A percentile compares a stretch with the other conserved stretches of the same genome.
Conservation (phyloP, 495 filamentous ascomycete genomes). For the Penicillium parvum region DNA sequence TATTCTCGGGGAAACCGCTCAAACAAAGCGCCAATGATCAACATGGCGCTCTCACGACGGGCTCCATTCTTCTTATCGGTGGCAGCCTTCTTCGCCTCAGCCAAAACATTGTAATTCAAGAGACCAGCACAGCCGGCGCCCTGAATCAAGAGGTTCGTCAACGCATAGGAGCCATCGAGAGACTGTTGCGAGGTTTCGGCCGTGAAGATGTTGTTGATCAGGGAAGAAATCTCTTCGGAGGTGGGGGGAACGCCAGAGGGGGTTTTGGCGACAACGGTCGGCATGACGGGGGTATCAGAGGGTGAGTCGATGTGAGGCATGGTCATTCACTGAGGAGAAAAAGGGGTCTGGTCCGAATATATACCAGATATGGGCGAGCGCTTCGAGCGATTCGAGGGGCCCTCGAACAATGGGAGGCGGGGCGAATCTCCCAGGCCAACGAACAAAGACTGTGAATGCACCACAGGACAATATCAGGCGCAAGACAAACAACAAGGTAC, state of each 20-base stretch:
- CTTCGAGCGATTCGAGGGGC: background rate
- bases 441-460: constrained; percentile 4
- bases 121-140: constrained; percentile 76
- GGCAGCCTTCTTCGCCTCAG: constrained; percentile 76
- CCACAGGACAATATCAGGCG: background rate
- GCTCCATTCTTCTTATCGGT: constrained; percentile 89
- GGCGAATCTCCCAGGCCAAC: constrained; percentile 11
- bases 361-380: constrained; percentile 3
- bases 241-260: constrained; percentile 56
- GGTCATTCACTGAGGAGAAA: no score
- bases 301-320: constrained; percentile 67
- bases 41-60: constrained; percentile 87
- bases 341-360: constrained; percentile 14
- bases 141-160: constrained; percentile 74
- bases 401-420: constrained; percentile 13
- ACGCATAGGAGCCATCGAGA: constrained; percentile 77
- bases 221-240: constrained; percentile 63
- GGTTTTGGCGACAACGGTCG: constrained; percentile 55
- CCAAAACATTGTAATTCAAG: constrained; percentile 63
- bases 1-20: constrained; percentile 80
- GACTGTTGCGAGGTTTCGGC: constrained; percentile 81
- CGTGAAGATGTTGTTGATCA: constrained; percentile 72
- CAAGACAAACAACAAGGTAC: background rate
- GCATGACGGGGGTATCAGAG: constrained; percentile 53
- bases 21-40: constrained; percentile 87